Conservation (phyloP, 108 stramenopile species). For the Pseudonitzschia multiseries region DNA sequence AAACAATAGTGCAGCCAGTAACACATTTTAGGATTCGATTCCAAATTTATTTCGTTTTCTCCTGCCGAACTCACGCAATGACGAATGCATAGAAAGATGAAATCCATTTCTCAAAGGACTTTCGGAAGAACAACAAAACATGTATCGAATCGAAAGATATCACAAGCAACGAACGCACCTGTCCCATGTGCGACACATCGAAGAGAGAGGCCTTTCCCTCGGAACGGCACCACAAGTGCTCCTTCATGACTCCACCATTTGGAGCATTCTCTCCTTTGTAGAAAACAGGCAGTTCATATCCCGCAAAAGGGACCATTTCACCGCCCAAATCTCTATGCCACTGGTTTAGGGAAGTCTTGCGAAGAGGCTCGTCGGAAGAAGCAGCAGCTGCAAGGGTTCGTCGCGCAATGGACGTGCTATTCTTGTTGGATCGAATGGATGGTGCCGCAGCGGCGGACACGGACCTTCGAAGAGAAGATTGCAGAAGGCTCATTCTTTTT, state of each 20-base stretch:
- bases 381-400: slow-evolving; percentile 27
- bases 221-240: slow-evolving; percentile 91
- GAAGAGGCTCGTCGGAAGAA: slow-evolving; percentile 36
- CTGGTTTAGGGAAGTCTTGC: slow-evolving; percentile 88
- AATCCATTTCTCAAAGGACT: not conserved
- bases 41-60: too few species aligned
- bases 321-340: slow-evolving; percentile 91
- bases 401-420: not conserved
- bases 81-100: not conserved
- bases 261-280: slow-evolving; percentile 73
- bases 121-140: not conserved
- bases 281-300: slow-evolving; percentile 97
- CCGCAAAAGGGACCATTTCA: slow-evolving; percentile 98
- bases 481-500: not conserved
- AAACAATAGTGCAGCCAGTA: not conserved
- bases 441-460: not conserved
- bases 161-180: slow-evolving; percentile 46
- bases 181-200: slow-evolving; percentile 99
- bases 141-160: not conserved
- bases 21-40: too few species aligned
- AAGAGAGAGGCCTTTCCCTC: slow-evolving; percentile 85
- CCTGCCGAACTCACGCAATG: not conserved
- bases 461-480: not conserved
- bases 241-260: slow-evolving; percentile 94
- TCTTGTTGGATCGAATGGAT: too few species aligned